Base-by-base conservation (phyloP, 306 rosid species). In the Citrullus amarus region DNA sequence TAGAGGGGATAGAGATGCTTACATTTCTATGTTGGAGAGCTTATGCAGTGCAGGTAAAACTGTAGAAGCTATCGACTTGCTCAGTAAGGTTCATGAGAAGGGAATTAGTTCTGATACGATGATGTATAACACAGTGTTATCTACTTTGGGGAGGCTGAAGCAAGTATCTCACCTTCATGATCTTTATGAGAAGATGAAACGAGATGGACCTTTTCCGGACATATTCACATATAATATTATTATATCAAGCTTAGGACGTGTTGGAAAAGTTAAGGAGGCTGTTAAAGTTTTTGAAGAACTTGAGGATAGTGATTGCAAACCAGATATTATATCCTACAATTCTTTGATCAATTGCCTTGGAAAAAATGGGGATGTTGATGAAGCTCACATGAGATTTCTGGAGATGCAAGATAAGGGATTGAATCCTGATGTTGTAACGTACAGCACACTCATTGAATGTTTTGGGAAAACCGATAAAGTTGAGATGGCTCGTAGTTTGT, bases 391-490 rank as follows among this genome's bases (percentile, higher is more conserved):
- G 95, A 87, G 89, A 80, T 94, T 94, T 62, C 90, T 83, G 82
- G 98, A 94, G 89, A 94, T 94, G 98, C 89, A 86, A 76, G 98
- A 94, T 80, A 92, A 85, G 81, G 97, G 98, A 61, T 59, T 90
- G 57, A 84, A 81, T 82, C 97, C 98, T 1, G 98, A 94, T 73
- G 97, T 94, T 44, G 87, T 94, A 80, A 90, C 98, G n/a, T 94
- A 94, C 77, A 92, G 96, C 87, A 94, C 96, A 9, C 97, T 94
- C 36, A 94, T 94, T 4, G 96, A 94, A 84, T 92, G 98, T 85
- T 92, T 94, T 69, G 98, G 98, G 51, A 94, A 94, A 90, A 94
- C 96, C 0, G 93, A 88, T 66, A 94, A 86, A 82, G 96, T 94
- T 51, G 97, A 90, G 74, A 92, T 92, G 98, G 97, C 96, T 0